phyloP scores from a whole-genome alignment of 495 filamentous ascomycete genomes.

The Aspergillus sclerotioniger region DNA sequence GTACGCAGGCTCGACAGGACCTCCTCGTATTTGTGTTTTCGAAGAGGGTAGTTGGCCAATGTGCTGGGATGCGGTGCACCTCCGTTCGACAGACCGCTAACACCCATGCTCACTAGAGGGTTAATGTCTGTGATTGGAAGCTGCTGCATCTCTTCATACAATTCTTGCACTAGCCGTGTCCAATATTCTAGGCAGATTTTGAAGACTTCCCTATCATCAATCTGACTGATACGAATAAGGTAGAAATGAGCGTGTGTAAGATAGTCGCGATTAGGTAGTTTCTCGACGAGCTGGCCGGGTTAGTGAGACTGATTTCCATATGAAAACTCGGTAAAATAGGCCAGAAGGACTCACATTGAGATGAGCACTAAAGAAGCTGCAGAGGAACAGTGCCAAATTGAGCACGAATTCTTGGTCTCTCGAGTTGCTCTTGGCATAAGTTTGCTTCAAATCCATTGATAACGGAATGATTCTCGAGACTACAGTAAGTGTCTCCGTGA shows the following conservation, averaged over 20 bases:
- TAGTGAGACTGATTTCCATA: conserved; percentile 1
- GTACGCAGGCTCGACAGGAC: conserved; percentile 89
- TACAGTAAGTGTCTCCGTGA: conserved; percentile 86
- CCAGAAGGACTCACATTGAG: conserved; percentile 62
- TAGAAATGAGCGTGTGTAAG: conserved; percentile 96
- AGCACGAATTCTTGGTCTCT: conserved; percentile 97
- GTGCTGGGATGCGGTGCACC: conserved; percentile 82
- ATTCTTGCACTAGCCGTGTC: conserved; percentile 96
- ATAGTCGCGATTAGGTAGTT: conserved; percentile 89
- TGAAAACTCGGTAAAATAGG: neutral
- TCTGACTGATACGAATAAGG: conserved; percentile 94
- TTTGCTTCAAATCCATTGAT: conserved; percentile 80
- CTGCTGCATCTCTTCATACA: conserved; percentile 98
- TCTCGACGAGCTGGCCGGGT: conserved; percentile 75
- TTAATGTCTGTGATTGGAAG: conserved; percentile 89
- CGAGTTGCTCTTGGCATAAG: conserved; percentile 85
- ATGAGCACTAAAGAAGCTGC: conserved; percentile 92
- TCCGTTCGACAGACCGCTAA: conserved; percentile 67
- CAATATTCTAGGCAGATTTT: conserved; percentile 99
- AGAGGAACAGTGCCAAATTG: conserved; percentile 92
- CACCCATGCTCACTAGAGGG: conserved; percentile 75
- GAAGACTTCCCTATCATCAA: conserved; percentile 98
- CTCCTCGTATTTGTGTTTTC: conserved; percentile 96
- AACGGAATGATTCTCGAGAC: conserved; percentile 90
- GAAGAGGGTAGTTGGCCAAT: conserved; percentile 80